phyloP scores from a whole-genome alignment of 768 basidiomycete species.

The Mycena amicta region DNA sequence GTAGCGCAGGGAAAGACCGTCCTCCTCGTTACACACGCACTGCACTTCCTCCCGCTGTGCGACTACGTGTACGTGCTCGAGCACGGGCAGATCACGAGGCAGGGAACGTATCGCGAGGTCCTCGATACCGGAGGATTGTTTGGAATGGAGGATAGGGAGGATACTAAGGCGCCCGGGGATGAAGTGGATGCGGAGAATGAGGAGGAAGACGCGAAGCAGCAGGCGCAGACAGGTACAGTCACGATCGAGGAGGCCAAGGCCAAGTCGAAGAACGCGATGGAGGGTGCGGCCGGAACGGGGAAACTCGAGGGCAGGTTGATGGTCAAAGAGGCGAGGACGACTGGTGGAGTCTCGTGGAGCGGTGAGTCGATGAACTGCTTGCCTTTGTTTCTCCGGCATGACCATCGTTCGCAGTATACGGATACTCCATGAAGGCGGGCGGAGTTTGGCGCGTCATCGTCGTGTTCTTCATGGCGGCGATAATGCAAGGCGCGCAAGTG shows the following conservation, averaged over 20 bases:
- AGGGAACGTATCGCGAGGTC: slow-evolving; percentile 58
- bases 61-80: slow-evolving; percentile 83
- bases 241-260: slow-evolving; percentile 34
- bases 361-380: slow-evolving; percentile 34
- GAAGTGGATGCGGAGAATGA: slow-evolving; percentile 39
- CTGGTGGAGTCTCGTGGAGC: slow-evolving; percentile 58
- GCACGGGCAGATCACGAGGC: slow-evolving; percentile 76
- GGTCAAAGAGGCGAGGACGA: slow-evolving; percentile 62
- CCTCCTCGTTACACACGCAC: slow-evolving; percentile 87
- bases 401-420: slow-evolving; percentile 49
- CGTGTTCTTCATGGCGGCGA: slow-evolving; percentile 46
- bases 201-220: slow-evolving; percentile 24
- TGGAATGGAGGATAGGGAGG: slow-evolving; percentile 58
- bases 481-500: slow-evolving; percentile 66
- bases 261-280: slow-evolving; percentile 27
- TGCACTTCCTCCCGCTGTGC: slow-evolving; percentile 86
- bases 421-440: slow-evolving; percentile 59
- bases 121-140: slow-evolving; percentile 53
- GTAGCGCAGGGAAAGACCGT: slow-evolving; percentile 65
- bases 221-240: slow-evolving; percentile 10
- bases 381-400: neutral
- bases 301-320: slow-evolving; percentile 70
- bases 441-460: slow-evolving; percentile 49
- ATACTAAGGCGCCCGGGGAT: slow-evolving; percentile 16
- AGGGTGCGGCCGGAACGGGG: slow-evolving; percentile 50